These are phyloP conservation scores for Apodospora peruviana DNA, from an alignment of 495 filamentous ascomycete species.

Conservation along the genomic window DNA sequence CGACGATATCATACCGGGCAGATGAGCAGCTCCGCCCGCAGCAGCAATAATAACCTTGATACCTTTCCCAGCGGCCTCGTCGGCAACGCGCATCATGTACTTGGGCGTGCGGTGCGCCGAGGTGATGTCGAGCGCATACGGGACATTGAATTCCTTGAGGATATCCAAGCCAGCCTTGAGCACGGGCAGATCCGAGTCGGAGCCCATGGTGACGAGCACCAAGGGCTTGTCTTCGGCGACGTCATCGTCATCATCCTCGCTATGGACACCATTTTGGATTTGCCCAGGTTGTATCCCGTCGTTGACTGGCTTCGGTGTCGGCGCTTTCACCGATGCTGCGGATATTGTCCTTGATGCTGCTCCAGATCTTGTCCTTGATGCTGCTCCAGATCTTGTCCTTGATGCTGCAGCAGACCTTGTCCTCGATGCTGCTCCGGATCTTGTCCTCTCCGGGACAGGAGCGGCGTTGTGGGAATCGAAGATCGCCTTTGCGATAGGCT, in stretches of 20 bases:
- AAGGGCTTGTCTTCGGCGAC: constrained; percentile 36
- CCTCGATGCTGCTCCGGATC: no score
- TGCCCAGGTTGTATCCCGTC: not conserved
- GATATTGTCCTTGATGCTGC: no score
- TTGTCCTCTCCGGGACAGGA: no score
- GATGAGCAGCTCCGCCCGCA: constrained; percentile 85
- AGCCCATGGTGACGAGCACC: constrained; percentile 89
- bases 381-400: no score
- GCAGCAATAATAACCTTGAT: constrained; percentile 92
- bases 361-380: no score
- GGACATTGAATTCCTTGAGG: constrained; percentile 68
- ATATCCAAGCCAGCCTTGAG: constrained; percentile 73
- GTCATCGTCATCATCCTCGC: not conserved
- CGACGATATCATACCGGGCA: constrained; percentile 88
- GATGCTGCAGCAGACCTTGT: no score
- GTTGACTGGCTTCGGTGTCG: no score
- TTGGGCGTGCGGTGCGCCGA: constrained; percentile 90
- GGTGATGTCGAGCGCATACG: constrained; percentile 75
- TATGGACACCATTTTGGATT: not conserved
- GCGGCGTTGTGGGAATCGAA: not conserved
- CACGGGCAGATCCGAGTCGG: constrained; percentile 82
- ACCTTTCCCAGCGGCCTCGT: constrained; percentile 58
- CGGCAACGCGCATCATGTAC: constrained; percentile 73
- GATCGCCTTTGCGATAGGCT: not conserved
- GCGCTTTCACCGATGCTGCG: no score